Evolutionary conservation across 768 basidiomycete species (phyloP).

Genomic region (Podaxis pistillaris): DNA sequence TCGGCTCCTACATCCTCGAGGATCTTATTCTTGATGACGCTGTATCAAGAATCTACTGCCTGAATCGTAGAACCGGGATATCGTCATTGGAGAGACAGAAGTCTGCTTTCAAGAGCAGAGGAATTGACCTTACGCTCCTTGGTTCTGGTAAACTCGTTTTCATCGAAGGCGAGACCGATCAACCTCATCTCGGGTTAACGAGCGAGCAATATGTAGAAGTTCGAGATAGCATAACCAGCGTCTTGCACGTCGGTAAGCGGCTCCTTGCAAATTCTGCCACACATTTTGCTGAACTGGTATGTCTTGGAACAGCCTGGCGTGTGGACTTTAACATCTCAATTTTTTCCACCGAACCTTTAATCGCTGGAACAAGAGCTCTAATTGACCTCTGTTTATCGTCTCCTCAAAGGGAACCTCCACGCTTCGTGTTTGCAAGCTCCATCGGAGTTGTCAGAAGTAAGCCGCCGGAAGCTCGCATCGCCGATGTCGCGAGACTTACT

Average conservation of each 20-base stretch:
- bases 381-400: conserved; percentile 37
- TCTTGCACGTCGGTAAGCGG: conserved; percentile 36
- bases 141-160: conserved; percentile 30
- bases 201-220: conserved; percentile 29
- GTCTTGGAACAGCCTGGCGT: conserved; percentile 34
- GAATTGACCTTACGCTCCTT: conserved; percentile 27
- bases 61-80: conserved; percentile 27
- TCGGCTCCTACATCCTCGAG: conserved; percentile 34
- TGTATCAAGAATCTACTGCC: conserved; percentile 30
- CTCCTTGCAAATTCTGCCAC: not conserved
- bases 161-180: conserved; percentile 35
- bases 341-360: conserved; percentile 41
- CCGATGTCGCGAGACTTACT: not conserved
- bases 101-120: conserved; percentile 22
- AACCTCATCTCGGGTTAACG: conserved; percentile 26
- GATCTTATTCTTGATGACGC: conserved; percentile 23
- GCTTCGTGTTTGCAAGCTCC: conserved; percentile 39
- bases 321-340: conserved; percentile 46
- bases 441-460: conserved; percentile 25
- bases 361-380: conserved; percentile 38
- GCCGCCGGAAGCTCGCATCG: not conserved
- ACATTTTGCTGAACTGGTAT: not conserved
- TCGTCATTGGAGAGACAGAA: conserved; percentile 20
- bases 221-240: conserved; percentile 26
- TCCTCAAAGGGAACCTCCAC: conserved; percentile 22